These are phyloP conservation scores for Musa acuminata DNA, from an alignment of 176 grass and related monocot species.

Conservation along the genomic window DNA sequence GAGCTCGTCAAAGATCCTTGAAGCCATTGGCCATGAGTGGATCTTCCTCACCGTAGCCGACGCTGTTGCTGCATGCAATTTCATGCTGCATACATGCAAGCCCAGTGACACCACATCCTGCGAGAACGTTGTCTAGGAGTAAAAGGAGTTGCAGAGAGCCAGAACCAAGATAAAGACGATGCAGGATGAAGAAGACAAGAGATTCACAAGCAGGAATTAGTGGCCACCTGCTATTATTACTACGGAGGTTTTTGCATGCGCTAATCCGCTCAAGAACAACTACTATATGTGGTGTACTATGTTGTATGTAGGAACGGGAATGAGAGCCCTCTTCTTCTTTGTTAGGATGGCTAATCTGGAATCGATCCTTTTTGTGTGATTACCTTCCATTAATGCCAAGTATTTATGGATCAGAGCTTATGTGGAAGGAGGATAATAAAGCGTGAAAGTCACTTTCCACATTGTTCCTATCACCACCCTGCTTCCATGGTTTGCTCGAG, in stretches of 20 bases:
- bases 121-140: not conserved
- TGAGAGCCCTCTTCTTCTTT: too few relatives aligned
- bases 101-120: not conserved
- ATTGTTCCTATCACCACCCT: not conserved
- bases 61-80: not conserved
- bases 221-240: too few relatives aligned
- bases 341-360: not conserved
- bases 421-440: not conserved
- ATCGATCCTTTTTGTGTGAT: not conserved
- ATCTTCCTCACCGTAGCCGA: slow-evolving; percentile 7
- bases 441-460: not conserved
- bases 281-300: too few relatives aligned
- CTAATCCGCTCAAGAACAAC: too few relatives aligned
- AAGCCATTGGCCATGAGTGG: slow-evolving; percentile 7
- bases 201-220: too few relatives aligned
- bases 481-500: too few relatives aligned
- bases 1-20: slow-evolving; percentile 8
- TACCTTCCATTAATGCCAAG: not conserved
- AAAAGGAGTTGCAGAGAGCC: not conserved
- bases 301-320: too few relatives aligned
- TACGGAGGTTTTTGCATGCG: too few relatives aligned
- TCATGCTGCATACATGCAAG: slow-evolving; percentile 3
- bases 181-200: not conserved
- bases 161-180: not conserved
- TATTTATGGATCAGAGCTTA: not conserved